These are phyloP conservation scores for Balakata baccata DNA, from an alignment of 345 rosid species.

Conservation along the genomic window DNA sequence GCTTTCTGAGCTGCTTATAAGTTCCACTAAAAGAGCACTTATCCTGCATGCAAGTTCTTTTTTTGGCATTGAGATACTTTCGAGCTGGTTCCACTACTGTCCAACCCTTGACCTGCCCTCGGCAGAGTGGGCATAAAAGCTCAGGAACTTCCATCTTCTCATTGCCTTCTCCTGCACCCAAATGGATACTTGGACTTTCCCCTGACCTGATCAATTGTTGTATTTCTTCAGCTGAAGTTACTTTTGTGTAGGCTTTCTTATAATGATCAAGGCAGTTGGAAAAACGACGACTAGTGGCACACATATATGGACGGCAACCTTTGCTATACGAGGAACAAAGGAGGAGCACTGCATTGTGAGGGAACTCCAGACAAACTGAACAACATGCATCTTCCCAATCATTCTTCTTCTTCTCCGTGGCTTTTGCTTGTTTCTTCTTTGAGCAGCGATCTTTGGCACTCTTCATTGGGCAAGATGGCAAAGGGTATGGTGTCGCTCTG, in stretches of 20 bases:
- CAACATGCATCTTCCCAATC: constrained; percentile 69
- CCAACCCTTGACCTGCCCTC: constrained; percentile 93
- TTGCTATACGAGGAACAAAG: constrained; percentile 76
- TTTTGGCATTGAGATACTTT: constrained; percentile 57
- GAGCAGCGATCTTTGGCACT: constrained; percentile 23
- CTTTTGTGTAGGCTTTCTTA: constrained; percentile 65
- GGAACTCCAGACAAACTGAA: constrained; percentile 72
- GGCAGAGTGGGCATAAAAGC: constrained; percentile 80
- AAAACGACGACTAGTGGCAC: constrained; percentile 75
- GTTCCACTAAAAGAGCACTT: constrained; percentile 60
- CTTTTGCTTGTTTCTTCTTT: constrained; percentile 34
- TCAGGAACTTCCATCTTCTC: constrained; percentile 51
- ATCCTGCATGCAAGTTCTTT: constrained; percentile 77
- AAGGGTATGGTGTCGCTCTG: constrained; percentile 27
- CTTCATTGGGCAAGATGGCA: constrained; percentile 43
- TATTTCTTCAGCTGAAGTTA: constrained; percentile 29
- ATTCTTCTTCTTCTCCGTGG: constrained; percentile 48
- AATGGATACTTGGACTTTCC: constrained; percentile 25
- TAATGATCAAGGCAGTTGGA: constrained; percentile 88
- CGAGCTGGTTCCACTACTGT: constrained; percentile 80
- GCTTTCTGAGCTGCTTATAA: constrained; percentile 66
- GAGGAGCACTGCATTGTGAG: constrained; percentile 86
- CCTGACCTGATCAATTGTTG: constrained; percentile 19
- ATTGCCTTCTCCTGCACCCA: constrained; percentile 18
- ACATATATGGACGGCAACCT: constrained; percentile 94